Conservation (phyloP, 345 rosid species). For the Toxicodendron radicans region DNA sequence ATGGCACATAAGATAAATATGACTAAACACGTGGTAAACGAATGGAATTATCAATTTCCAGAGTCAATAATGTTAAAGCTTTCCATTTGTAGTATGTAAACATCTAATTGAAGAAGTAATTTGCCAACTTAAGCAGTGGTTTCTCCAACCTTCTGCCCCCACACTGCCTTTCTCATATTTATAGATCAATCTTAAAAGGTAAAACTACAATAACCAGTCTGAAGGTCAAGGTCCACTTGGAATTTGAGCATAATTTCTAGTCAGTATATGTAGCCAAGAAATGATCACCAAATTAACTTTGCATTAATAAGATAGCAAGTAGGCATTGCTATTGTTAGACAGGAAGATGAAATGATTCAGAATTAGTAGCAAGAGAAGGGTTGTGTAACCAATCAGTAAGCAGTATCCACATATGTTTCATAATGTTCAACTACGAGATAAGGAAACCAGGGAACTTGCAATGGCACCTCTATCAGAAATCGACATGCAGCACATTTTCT, state of each 20-base stretch:
- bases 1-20: background rate
- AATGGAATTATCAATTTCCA: background rate
- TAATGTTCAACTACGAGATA: background rate
- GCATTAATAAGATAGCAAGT: background rate
- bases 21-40: background rate
- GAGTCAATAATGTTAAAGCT: background rate
- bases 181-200: background rate
- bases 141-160: background rate
- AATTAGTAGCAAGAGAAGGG: background rate
- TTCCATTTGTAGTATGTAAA: background rate
- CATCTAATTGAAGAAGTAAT: background rate
- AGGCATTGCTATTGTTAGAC: background rate
- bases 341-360: background rate
- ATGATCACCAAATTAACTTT: background rate
- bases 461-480: background rate
- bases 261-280: background rate
- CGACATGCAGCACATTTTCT: background rate
- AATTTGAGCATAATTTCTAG: background rate
- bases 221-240: background rate
- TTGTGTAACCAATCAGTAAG: background rate
- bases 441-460: background rate
- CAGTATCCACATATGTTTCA: background rate
- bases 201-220: background rate
- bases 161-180: background rate
- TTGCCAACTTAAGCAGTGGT: background rate